Evolutionary conservation across 768 basidiomycete species (phyloP).

Genomic region (Chiua virens): DNA sequence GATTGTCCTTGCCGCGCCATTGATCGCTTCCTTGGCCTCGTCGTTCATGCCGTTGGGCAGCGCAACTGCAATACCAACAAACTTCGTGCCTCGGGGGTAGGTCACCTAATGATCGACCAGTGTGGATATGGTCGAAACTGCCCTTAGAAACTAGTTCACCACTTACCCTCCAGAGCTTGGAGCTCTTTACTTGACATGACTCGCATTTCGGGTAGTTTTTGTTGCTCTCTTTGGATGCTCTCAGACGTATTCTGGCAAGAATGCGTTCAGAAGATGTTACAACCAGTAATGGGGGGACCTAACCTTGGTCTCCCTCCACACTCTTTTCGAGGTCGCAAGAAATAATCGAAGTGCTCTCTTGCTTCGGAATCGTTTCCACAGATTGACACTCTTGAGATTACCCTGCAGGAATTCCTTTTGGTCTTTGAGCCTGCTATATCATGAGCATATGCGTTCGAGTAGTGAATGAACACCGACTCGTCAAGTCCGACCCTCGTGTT

Average conservation of each 20-base stretch:
- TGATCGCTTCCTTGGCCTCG: not conserved
- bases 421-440: not conserved
- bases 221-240: not conserved
- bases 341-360: not conserved
- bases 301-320: not conserved
- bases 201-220: not conserved
- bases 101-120: not conserved
- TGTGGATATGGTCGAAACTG: not conserved
- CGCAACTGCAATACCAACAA: not conserved
- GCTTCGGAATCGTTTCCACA: not conserved
- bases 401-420: not conserved
- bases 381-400: no score
- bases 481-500: not conserved
- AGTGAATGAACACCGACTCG: not conserved
- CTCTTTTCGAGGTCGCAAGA: not conserved
- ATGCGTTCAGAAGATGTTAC: not conserved
- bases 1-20: not conserved
- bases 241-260: not conserved
- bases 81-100: not conserved
- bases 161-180: not conserved
- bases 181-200: not conserved
- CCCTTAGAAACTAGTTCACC: not conserved
- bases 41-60: not conserved
- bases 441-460: no score
- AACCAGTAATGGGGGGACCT: not conserved